Evolutionary conservation across 164 flowering plant species (phyloP).

Genomic region (Magnolia changhungtana): DNA sequence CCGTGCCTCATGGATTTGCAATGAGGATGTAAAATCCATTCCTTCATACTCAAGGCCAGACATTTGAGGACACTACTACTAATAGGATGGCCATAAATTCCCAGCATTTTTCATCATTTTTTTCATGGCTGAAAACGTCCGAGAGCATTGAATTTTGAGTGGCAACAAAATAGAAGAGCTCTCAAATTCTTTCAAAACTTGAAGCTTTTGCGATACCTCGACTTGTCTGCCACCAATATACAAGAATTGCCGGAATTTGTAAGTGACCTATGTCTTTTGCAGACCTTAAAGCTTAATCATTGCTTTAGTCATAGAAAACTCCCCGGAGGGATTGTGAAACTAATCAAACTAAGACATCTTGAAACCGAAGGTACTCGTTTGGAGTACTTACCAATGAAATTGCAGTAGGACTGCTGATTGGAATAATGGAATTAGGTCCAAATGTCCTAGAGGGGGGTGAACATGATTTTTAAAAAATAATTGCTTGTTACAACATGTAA

Average conservation of each 20-base stretch:
- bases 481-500: too few species aligned
- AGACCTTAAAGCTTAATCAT: background rate
- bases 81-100: background rate
- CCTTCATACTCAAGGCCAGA: background rate
- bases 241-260: background rate
- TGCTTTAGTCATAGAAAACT: background rate
- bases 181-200: background rate
- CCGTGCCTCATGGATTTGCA: background rate
- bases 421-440: too few species aligned
- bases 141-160: background rate
- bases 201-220: constrained; percentile 7
- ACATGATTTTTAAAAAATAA: too few species aligned
- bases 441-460: too few species aligned
- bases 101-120: constrained; percentile 7
- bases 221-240: background rate
- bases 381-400: background rate
- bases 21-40: background rate
- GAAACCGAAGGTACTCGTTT: background rate
- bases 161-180: background rate
- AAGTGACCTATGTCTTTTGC: background rate
- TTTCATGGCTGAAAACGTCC: constrained; percentile 9
- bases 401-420: too few species aligned
- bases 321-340: background rate
- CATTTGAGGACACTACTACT: constrained; percentile 1
- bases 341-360: constrained; percentile 8